These are phyloP conservation scores for Paecilomyces fulvus DNA, from an alignment of 2,329 filamentous ascomycete genomes.

Conservation along the genomic window DNA sequence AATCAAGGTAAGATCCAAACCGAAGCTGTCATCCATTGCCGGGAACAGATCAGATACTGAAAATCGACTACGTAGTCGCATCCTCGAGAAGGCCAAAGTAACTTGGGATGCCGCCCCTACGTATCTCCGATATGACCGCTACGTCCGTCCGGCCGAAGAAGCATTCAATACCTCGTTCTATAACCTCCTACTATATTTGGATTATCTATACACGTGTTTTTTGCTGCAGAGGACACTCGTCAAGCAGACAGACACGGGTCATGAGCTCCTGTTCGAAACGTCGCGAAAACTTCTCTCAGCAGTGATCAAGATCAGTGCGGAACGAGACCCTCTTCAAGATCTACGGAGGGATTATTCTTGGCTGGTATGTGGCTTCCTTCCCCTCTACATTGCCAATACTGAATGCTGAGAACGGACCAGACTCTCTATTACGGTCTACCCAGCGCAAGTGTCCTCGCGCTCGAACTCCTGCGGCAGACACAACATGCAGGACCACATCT, in stretches of 20 bases:
- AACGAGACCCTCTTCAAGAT: conserved; percentile 20
- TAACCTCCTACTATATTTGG: conserved; percentile 22
- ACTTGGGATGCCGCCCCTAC: conserved; percentile 18
- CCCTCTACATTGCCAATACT: not conserved
- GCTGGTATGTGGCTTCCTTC: conserved; percentile 18
- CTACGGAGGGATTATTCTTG: conserved; percentile 25
- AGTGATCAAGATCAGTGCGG: conserved; percentile 18
- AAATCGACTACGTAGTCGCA: not conserved
- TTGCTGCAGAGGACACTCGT: conserved; percentile 24
- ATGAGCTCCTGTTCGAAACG: conserved; percentile 23
- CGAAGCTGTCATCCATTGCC: conserved; percentile 12
- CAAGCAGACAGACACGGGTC: conserved; percentile 22
- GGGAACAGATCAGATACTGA: not conserved
- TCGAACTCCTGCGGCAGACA: conserved; percentile 26
- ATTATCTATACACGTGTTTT: conserved; percentile 28
- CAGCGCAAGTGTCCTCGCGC: conserved; percentile 22
- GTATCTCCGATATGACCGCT: conserved; percentile 18
- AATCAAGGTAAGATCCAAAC: conserved; percentile 17
- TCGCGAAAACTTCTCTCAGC: conserved; percentile 22
- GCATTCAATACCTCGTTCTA: conserved; percentile 8
- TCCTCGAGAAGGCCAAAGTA: conserved; percentile 7
- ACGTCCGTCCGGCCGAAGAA: conserved; percentile 3
- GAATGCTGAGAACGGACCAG: conserved; percentile 7
- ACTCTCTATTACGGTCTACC: conserved; percentile 26
- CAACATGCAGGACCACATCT: conserved; percentile 18